Conservation (phyloP, 1,284 basidiomycete genomes). For the Heterobasidion parviporum region DNA sequence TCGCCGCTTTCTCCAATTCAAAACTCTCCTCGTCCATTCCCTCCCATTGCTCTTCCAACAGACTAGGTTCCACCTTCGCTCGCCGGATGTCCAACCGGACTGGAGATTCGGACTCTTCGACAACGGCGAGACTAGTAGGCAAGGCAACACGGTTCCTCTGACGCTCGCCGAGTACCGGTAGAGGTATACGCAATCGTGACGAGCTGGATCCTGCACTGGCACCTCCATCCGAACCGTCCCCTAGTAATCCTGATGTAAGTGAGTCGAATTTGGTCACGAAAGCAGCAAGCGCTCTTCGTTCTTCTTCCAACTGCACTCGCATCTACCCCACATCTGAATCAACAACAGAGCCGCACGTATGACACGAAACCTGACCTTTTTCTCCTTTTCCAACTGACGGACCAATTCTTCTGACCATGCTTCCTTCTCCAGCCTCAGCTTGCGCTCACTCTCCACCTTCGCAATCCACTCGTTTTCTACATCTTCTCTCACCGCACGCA, state of each 20-base stretch:
- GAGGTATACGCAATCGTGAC: constrained; percentile 11
- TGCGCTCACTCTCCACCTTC: constrained; percentile 54
- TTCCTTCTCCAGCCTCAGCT: constrained; percentile 56
- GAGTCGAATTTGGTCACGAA: constrained; percentile 73
- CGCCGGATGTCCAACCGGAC: constrained; percentile 28
- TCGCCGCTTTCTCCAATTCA: constrained; percentile 19
- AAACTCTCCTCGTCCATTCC: constrained; percentile 44
- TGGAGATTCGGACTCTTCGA: constrained; percentile 34
- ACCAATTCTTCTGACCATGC: constrained; percentile 65
- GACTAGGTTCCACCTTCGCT: constrained; percentile 38
- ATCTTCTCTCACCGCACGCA: constrained; percentile 68
- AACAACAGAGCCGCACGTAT: background rate
- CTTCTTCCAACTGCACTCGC: constrained; percentile 59
- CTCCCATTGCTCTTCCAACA: constrained; percentile 53
- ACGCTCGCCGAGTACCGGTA: constrained; percentile 31
- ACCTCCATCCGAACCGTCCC: constrained; percentile 26
- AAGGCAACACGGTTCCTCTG: constrained; percentile 22
- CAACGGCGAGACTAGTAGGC: background rate
- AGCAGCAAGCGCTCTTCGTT: constrained; percentile 62
- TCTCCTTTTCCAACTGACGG: constrained; percentile 67
- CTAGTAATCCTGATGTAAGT: constrained; percentile 39
- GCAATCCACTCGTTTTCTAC: constrained; percentile 72
- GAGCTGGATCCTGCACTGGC: constrained; percentile 42
- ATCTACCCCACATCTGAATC: constrained; percentile 16
- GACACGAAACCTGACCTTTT: constrained; percentile 35